Conservation (phyloP, 2,329 filamentous ascomycete genomes). For the Trichothecium roseum region DNA sequence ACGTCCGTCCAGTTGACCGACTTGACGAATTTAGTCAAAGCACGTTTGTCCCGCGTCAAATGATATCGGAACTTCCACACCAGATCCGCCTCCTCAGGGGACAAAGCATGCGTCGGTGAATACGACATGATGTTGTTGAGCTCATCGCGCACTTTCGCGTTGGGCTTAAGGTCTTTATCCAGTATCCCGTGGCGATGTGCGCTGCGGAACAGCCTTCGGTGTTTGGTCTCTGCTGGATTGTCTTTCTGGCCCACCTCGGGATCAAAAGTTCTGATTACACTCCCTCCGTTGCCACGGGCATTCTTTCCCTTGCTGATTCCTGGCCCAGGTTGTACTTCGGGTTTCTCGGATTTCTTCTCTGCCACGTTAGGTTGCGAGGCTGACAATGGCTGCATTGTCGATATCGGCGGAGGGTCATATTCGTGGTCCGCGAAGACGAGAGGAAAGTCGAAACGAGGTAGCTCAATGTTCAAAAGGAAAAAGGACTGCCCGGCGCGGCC, state of each 20-base stretch:
- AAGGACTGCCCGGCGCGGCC: constrained; percentile 43
- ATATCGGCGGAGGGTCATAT: constrained; percentile 77
- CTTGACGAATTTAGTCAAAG: constrained; percentile 94
- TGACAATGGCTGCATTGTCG: constrained; percentile 52
- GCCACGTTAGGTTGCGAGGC: constrained; percentile 55
- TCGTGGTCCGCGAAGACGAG: constrained; percentile 92
- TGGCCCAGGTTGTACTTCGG: constrained; percentile 81
- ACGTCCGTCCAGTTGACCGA: constrained; percentile 90
- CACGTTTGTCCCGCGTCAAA: constrained; percentile 80
- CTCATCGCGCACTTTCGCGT: constrained; percentile 90
- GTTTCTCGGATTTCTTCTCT: constrained; percentile 73
- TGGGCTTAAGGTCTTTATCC: constrained; percentile 91
- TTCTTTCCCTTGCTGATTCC: constrained; percentile 60
- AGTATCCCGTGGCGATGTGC: constrained; percentile 84
- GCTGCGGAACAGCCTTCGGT: constrained; percentile 81
- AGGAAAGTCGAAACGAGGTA: constrained; percentile 91
- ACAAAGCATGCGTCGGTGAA: constrained; percentile 80
- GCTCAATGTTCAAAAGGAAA: constrained; percentile 80
- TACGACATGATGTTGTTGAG: constrained; percentile 86
- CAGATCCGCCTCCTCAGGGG: constrained; percentile 85
- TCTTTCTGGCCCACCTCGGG: constrained; percentile 82
- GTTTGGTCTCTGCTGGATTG: constrained; percentile 92
- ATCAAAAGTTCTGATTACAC: constrained; percentile 80
- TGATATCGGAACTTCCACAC: constrained; percentile 98
- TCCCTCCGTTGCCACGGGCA: constrained; percentile 31